Conservation (phyloP, 306 rosid genomes). For the Carpinus fangiana region DNA sequence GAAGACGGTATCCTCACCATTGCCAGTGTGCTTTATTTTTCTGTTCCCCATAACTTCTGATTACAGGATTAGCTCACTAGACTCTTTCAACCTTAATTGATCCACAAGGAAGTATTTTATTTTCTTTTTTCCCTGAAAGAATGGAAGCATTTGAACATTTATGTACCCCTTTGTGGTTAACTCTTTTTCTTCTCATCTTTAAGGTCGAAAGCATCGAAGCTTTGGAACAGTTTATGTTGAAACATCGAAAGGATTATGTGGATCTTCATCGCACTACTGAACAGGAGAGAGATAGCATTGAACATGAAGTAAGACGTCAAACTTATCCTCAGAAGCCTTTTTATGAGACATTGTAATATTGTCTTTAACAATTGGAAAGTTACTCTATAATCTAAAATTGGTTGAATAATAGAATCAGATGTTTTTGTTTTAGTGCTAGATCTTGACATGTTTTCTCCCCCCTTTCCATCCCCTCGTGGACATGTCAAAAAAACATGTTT, state of each 20-base stretch:
- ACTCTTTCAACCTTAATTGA: neutral
- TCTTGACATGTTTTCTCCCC: neutral
- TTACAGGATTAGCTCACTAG: neutral
- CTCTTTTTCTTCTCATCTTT: conserved; percentile 20
- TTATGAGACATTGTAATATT: conserved; percentile 21
- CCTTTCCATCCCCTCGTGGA: too few species aligned
- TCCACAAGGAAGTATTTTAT: neutral
- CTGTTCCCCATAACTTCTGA: too few species aligned
- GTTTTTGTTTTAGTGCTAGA: neutral
- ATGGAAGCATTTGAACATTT: conserved; percentile 6
- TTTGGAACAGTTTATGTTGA: conserved; percentile 71
- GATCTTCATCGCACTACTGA: conserved; percentile 93
- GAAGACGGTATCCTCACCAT: conserved; percentile 62
- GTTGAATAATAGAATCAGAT: neutral
- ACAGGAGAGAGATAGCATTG: conserved; percentile 94
- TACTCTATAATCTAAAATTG: neutral
- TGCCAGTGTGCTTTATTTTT: neutral
- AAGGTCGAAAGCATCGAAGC: conserved; percentile 88
- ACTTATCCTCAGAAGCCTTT: conserved; percentile 18
- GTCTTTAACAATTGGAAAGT: conserved; percentile 17
- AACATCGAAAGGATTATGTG: conserved; percentile 88
- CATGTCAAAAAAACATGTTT: neutral
- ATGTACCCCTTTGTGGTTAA: neutral
- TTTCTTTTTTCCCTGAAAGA: conserved; percentile 5
- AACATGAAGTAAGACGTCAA: conserved; percentile 75